phyloP scores from a whole-genome alignment of 1,284 basidiomycete species.

The Puccinia novopanici region DNA sequence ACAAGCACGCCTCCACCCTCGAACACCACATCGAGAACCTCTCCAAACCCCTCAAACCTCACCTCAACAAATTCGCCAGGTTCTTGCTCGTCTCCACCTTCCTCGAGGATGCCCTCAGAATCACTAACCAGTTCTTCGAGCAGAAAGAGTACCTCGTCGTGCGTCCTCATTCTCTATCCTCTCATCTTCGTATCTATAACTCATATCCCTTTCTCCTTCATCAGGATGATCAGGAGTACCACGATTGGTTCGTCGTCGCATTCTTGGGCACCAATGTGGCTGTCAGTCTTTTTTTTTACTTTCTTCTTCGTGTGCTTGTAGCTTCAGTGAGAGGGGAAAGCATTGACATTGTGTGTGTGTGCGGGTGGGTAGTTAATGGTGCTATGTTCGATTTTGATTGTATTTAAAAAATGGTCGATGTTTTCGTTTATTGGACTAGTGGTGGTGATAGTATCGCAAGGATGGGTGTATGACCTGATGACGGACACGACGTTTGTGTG shows the following conservation, averaged over 20 bases:
- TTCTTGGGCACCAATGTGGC: conserved; percentile 13
- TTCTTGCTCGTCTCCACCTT: conserved; percentile 41
- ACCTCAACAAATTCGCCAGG: conserved; percentile 31
- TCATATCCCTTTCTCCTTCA: neutral
- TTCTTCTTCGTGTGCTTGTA: neutral
- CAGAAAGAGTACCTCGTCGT: conserved; percentile 26
- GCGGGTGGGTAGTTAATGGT: conserved; percentile 27
- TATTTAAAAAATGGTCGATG: conserved; percentile 35
- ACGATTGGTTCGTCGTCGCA: neutral
- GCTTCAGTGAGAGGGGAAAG: neutral
- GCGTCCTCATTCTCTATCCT: neutral
- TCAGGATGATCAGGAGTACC: conserved; percentile 23
- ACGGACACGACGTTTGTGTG: conserved; percentile 39
- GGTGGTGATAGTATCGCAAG: conserved; percentile 23
- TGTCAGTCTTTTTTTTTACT: conserved; percentile 7
- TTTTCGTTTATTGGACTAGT: neutral
- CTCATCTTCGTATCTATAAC: neutral
- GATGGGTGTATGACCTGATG: conserved; percentile 28
- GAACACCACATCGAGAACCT: neutral
- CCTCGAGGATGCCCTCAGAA: conserved; percentile 33
- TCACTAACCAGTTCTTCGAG: conserved; percentile 29
- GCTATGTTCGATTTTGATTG: conserved; percentile 31
- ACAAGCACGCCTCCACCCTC: too few relatives aligned
- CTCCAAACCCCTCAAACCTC: conserved; percentile 29
- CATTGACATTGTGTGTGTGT: too few relatives aligned